These are phyloP conservation scores for Nissolia schottii DNA, from an alignment of 306 rosid species.

Conservation along the genomic window DNA sequence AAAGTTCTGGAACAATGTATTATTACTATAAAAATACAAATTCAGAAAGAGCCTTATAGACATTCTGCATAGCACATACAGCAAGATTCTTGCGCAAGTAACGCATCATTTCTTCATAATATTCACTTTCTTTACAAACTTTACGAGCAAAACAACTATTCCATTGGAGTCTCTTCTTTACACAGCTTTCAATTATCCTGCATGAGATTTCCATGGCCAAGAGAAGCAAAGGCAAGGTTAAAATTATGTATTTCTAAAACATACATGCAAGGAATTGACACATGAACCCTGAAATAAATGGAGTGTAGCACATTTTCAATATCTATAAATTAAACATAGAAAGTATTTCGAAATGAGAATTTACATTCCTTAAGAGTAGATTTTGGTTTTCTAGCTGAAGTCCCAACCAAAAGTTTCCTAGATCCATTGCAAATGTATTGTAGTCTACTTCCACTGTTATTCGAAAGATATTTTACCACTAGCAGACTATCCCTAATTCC, in stretches of 20 bases:
- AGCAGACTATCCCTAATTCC: background rate
- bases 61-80: conserved; percentile 41
- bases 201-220: conserved; percentile 27
- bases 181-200: conserved; percentile 77
- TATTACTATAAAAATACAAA: background rate
- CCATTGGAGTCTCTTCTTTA: conserved; percentile 94
- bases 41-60: conserved; percentile 22
- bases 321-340: background rate
- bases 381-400: background rate
- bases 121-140: conserved; percentile 90
- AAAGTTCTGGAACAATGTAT: conserved; percentile 1
- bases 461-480: background rate
- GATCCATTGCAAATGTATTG: background rate
- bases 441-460: background rate
- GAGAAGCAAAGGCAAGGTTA: background rate
- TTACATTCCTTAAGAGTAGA: background rate
- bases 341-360: background rate
- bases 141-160: conserved; percentile 82
- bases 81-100: conserved; percentile 88
- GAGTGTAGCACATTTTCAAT: background rate
- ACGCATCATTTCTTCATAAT: conserved; percentile 92
- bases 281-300: background rate
- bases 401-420: conserved; percentile 7
- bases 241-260: background rate
- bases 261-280: conserved; percentile 5